A percentile compares a stretch with the other conserved stretches of the same genome.
phyloP scores from a whole-genome alignment of 495 filamentous ascomycete genomes.

The Hypoxylon fragiforme region DNA sequence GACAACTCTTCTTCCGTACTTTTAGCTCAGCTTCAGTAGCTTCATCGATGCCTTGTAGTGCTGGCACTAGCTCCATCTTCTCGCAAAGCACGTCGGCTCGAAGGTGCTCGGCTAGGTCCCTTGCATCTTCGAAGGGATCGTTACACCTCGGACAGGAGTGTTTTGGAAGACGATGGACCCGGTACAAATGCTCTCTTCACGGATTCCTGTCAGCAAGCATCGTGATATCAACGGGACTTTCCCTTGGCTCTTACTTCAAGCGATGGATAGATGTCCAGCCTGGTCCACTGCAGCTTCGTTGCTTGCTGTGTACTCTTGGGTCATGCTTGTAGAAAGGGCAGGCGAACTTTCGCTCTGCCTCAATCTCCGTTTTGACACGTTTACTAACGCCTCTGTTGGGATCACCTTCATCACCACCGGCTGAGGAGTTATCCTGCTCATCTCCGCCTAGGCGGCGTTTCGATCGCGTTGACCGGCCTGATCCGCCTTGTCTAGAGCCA shows the following conservation, averaged over 20 bases:
- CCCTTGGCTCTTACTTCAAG: slow-evolving; percentile 43
- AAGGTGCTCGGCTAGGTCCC: slow-evolving; percentile 42
- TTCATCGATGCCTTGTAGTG: slow-evolving; percentile 33
- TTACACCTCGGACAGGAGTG: slow-evolving; percentile 46
- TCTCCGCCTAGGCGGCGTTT: slow-evolving; percentile 35
- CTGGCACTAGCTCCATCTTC: slow-evolving; percentile 23
- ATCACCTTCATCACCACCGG: slow-evolving; percentile 31
- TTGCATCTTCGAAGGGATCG: slow-evolving; percentile 42
- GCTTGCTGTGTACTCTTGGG: slow-evolving; percentile 38
- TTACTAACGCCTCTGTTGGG: slow-evolving; percentile 34
- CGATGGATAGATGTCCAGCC: slow-evolving; percentile 49
- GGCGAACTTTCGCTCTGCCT: slow-evolving; percentile 38
- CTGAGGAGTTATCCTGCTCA: slow-evolving; percentile 28
- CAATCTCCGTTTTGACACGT: slow-evolving; percentile 30
- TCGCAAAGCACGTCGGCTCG: slow-evolving; percentile 44
- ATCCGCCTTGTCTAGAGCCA: slow-evolving; percentile 10
- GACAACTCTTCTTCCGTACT: slow-evolving; percentile 44
- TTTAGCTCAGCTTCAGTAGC: slow-evolving; percentile 38
- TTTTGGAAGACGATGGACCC: slow-evolving; percentile 44
- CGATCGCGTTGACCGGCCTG: slow-evolving; percentile 20
- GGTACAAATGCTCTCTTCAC: slow-evolving; percentile 49
- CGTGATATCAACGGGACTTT: background rate
- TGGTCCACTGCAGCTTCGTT: slow-evolving; percentile 46
- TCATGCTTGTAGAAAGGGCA: slow-evolving; percentile 51
- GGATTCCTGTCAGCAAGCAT: slow-evolving; percentile 1